Percentiles rank a stretch among this genome's conserved stretches.
Conservation (phyloP, 139 green algal species). For the Coccomyxa sp. region DNA sequence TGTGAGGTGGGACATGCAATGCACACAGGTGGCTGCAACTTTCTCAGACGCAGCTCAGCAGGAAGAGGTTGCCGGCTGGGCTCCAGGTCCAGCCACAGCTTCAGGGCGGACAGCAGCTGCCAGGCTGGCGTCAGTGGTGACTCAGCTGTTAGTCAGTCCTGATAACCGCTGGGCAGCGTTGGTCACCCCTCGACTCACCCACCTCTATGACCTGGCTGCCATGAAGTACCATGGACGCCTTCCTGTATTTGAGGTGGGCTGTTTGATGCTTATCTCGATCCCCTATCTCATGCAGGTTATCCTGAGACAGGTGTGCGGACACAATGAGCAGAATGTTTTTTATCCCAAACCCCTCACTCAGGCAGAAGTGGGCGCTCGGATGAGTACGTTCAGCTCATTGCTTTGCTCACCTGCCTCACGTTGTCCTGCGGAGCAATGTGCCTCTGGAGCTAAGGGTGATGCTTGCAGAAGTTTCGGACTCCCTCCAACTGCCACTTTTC, state of each 20-base stretch:
- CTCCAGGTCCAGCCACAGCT: not conserved
- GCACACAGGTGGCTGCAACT: not conserved
- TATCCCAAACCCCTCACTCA: not conserved
- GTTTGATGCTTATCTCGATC: not conserved
- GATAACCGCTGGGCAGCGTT: conserved; percentile 11
- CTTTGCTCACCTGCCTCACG: not conserved
- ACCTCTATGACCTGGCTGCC: conserved; percentile 27
- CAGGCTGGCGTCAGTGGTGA: not conserved
- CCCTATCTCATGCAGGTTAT: no score
- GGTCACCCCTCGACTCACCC: not conserved
- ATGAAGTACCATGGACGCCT: conserved; percentile 17
- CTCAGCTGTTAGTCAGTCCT: not conserved
- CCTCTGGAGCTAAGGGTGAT: no score
- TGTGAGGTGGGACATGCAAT: not conserved
- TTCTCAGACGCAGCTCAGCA: not conserved
- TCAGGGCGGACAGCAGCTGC: not conserved
- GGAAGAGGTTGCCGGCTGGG: conserved; percentile 12
- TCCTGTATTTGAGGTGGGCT: conserved; percentile 4
- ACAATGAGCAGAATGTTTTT: not conserved
- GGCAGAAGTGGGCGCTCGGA: not conserved
- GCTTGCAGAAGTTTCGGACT: no score
- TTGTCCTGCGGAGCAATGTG: not conserved
- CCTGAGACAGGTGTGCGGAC: no score
- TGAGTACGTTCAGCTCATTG: not conserved
- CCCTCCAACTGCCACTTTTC: no score